These are phyloP conservation scores for Apiotrichum sp. DNA, from an alignment of 1,284 basidiomycete species.

Conservation along the genomic window DNA sequence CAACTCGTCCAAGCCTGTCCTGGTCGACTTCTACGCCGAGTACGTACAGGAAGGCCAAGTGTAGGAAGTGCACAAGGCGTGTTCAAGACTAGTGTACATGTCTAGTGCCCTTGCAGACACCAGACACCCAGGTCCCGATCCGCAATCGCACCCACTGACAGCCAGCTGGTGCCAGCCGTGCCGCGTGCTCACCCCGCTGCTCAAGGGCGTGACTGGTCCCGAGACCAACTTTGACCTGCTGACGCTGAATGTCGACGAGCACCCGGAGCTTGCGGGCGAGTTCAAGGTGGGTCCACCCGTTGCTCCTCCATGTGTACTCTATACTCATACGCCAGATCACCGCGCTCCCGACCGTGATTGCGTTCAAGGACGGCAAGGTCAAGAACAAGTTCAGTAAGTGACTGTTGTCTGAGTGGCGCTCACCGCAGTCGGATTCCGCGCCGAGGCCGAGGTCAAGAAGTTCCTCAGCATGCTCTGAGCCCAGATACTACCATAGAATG, in stretches of 20 bases:
- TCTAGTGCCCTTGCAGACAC: neutral
- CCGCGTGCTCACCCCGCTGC: slow-evolving; percentile 41
- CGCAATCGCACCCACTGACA: too few relatives aligned
- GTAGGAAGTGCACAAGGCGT: too few relatives aligned
- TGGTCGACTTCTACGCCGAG: slow-evolving; percentile 47
- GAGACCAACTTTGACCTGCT: slow-evolving; percentile 38
- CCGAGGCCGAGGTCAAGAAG: slow-evolving; percentile 40
- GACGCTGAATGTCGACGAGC: slow-evolving; percentile 43
- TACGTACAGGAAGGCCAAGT: slow-evolving; percentile 15
- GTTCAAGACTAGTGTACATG: too few relatives aligned
- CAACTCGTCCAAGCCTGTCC: slow-evolving; percentile 28
- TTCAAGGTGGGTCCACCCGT: slow-evolving; percentile 33
- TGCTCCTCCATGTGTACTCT: neutral
- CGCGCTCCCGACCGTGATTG: slow-evolving; percentile 44
- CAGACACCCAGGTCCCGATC: neutral
- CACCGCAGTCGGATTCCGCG: slow-evolving; percentile 37
- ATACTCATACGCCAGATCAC: slow-evolving; percentile 28
- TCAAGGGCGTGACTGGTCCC: slow-evolving; percentile 37
- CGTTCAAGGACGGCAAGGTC: slow-evolving; percentile 45
- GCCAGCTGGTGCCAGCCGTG: slow-evolving; percentile 47
- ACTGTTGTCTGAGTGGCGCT: neutral
- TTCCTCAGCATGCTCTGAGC: slow-evolving; percentile 35
- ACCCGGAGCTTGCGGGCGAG: slow-evolving; percentile 41
- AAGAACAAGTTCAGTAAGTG: slow-evolving; percentile 45
- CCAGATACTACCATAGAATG: too few relatives aligned